These are phyloP conservation scores for Russula sp. DNA, from an alignment of 768 basidiomycete genomes.

Conservation along the genomic window DNA sequence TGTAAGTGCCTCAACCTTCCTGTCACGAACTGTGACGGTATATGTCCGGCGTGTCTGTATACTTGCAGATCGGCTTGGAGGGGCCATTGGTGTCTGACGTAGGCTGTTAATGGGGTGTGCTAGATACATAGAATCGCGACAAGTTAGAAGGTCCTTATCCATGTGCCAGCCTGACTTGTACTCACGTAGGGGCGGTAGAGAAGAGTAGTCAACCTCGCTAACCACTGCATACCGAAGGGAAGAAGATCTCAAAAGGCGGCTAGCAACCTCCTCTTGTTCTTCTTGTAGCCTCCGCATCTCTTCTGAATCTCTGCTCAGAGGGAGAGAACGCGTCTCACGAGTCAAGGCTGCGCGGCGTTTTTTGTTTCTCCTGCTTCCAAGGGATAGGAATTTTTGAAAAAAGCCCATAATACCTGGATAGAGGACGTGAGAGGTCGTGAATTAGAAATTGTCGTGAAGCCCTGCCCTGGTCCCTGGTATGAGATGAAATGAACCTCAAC, in stretches of 20 bases:
- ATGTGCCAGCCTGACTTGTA: slow-evolving; percentile 14
- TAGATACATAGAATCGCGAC: slow-evolving; percentile 13
- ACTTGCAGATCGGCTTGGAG: slow-evolving; percentile 50
- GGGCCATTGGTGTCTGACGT: slow-evolving; percentile 42
- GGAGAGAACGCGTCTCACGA: slow-evolving; percentile 5
- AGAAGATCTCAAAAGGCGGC: slow-evolving; percentile 59
- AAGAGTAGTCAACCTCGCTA: slow-evolving; percentile 48
- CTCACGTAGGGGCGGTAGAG: slow-evolving; percentile 69
- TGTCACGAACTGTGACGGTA: slow-evolving; percentile 63
- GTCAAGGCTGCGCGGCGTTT: slow-evolving; percentile 26
- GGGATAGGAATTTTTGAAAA: slow-evolving; percentile 62
- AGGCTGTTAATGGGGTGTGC: slow-evolving; percentile 61
- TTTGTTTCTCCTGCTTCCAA: slow-evolving; percentile 59
- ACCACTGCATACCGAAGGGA: slow-evolving; percentile 60
- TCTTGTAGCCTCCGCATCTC: slow-evolving; percentile 31
- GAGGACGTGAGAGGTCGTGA: slow-evolving; percentile 16
- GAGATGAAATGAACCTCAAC: slow-evolving; percentile 1
- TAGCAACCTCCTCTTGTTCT: slow-evolving; percentile 48
- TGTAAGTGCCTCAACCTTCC: slow-evolving; percentile 53
- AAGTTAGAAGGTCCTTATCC: slow-evolving; percentile 1
- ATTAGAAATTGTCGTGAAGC: neutral
- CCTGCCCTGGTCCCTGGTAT: neutral
- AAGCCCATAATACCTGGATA: slow-evolving; percentile 49
- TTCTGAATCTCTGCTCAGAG: neutral
- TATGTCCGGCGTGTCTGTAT: slow-evolving; percentile 53